Evolutionary conservation across 208 protist species (phyloP), one percentile per base, ranked within the genome.

Genomic region (Leishmania tropica): DNA sequence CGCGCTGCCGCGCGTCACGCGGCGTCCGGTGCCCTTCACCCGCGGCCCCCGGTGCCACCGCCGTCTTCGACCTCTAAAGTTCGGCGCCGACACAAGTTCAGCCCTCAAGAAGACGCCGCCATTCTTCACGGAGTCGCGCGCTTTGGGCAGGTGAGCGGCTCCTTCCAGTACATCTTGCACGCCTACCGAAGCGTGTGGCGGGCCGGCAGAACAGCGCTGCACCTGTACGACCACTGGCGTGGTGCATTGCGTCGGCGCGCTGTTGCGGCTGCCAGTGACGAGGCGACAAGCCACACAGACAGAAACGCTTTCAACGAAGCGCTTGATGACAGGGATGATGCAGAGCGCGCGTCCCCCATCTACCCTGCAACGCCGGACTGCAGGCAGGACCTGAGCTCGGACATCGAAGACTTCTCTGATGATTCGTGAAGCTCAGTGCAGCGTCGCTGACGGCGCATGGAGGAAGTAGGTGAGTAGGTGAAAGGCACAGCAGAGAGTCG

Each of bases 211-310:
- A 96, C 93, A 2, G 60, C 92, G 17, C 85, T 72, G 35, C 85
- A 94, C 75, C 80, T 97, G 77, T 95, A 91, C 78, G 92, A 97
- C 77, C 94, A 97, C 84, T 97, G 94, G 94, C 90, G 94, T 13
- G 94, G 88, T 62, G 88, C 87, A 31, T 80, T 96, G 77, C 87
- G 88, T 15, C 83, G 86, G 2, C 81, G 83, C 31, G 86, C 83
- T 47, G 73, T 92, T 15, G 37, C 74, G 31, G 77, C 31, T 65
- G 86, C 13, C 80, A 35, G 37, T 53, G 28, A 17, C 42, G 68
- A n/a, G 81, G 74, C 24, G 81, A 54, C 81, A 76, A 35, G 51
- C 37, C 13, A 67, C 47, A 28, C n/a, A 51, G 53, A 31, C 40
- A 35, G 24, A 3, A 15, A 7, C 28, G 5, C 68, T 15, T 42